Evolutionary conservation across 129 eudicot species (phyloP).

Genomic region (Pulicaria dysenterica): DNA sequence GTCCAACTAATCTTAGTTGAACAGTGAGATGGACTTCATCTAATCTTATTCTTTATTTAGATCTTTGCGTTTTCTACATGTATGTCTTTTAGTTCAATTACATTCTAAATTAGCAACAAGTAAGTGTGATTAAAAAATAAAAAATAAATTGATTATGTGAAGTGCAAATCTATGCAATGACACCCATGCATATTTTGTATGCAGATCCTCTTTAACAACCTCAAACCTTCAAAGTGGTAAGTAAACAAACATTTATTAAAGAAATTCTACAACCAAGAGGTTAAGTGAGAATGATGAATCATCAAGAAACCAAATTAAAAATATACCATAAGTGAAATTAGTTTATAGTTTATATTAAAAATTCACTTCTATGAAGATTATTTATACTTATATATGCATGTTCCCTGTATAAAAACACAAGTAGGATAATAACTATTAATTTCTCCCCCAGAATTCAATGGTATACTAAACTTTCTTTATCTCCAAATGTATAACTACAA

Average conservation of each 20-base stretch:
- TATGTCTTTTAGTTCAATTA: conserved; percentile 17
- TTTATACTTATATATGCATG: conserved; percentile 7
- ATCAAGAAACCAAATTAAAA: neutral
- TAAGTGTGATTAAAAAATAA: conserved; percentile 15
- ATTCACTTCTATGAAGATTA: neutral
- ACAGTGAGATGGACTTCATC: conserved; percentile 53
- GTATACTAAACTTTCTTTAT: neutral
- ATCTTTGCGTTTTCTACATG: conserved; percentile 24
- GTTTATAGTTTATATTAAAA: conserved; percentile 1
- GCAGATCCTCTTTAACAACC: conserved; percentile 12
- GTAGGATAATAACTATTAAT: neutral
- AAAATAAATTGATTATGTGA: neutral
- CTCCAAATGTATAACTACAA: conserved; percentile 20
- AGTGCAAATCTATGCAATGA: conserved; percentile 39
- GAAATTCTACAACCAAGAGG: neutral
- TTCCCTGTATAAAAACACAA: conserved; percentile 23
- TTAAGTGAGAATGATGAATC: neutral
- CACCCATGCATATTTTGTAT: neutral
- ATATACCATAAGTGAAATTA: neutral
- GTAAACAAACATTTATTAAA: neutral
- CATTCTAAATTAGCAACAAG: conserved; percentile 38
- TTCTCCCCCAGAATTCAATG: conserved; percentile 1
- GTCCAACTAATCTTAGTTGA: conserved; percentile 64
- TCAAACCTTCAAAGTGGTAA: neutral
- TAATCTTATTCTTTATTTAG: conserved; percentile 30